Evolutionary conservation across 1,284 basidiomycete species (phyloP), one percentile per base, ranked within the genome.

Genomic region (Pterula multifida): DNA sequence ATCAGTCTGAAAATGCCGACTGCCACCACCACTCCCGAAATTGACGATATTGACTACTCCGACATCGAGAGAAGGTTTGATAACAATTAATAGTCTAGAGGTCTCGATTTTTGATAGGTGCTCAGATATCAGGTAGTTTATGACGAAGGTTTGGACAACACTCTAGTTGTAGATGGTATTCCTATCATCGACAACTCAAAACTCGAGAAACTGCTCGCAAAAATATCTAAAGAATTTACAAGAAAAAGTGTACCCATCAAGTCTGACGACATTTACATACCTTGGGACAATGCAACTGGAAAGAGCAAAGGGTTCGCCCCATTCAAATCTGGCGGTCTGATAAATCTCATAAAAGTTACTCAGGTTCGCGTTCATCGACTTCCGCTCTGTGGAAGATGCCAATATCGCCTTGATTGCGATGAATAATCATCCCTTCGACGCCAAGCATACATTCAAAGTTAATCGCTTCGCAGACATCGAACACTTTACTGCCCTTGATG

Each of bases 391-490:
- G 19, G 85, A 90, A 50, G 85, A 94, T 61, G 95, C 95, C 12
- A 75, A 80, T 52, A 73, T 83, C 54, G 93, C 94, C 28, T 75
- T 94, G 51, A 75, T 76, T 24, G 76, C 78, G 22, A 80, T 98
- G 69, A 78, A 98, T 63, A 85, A 88, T 36, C 81, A 89, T 64
- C 81, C 84, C 24, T 98, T 98, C 63, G 92, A 96, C 66, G 78
- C 91, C 57, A 93, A 83, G 63, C 94, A 98, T 70, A 85, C 81
- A 1, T 94, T 99, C 68, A 75, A 78, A 60, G 73, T 96, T 60
- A 94, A 94, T 71, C 83, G 84, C 55, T 97, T 98, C 65, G 82
- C 85, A 49, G 95, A 98, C 63, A 85, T 98, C 56, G 93, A 98
- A 65, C 78, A 79, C 54, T 95, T 83, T 64, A 76, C 80, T 48